phyloP scores from a whole-genome alignment of 1,284 basidiomycete species.

The Austroboletus niveus region DNA sequence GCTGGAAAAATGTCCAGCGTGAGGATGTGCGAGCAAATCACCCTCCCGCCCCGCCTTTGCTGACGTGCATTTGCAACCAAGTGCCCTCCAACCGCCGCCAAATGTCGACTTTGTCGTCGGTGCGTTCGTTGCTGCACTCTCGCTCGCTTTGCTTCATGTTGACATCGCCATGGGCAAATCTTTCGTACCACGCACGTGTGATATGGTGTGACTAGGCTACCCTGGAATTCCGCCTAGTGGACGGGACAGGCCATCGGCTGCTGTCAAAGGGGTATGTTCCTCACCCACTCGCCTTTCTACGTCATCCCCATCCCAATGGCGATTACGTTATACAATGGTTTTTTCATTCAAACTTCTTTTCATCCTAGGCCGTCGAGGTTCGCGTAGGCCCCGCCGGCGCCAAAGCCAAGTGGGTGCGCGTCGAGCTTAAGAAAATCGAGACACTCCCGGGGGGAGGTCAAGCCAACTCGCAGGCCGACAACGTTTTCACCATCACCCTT shows the following conservation, averaged over 20 bases:
- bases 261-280: constrained; percentile 73
- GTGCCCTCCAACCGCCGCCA: constrained; percentile 74
- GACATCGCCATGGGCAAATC: constrained; percentile 4
- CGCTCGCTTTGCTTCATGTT: constrained; percentile 5
- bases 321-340: not conserved
- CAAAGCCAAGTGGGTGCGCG: constrained; percentile 86
- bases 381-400: constrained; percentile 70
- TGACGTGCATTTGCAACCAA: constrained; percentile 27
- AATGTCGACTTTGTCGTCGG: constrained; percentile 83
- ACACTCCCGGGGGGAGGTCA: constrained; percentile 69
- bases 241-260: constrained; percentile 69
- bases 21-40: constrained; percentile 26
- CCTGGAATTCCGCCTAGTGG: constrained; percentile 76
- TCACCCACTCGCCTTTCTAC: not conserved
- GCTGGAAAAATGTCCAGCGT: constrained; percentile 26
- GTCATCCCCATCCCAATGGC: not conserved
- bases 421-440: constrained; percentile 86
- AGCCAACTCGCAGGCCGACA: constrained; percentile 68
- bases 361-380: constrained; percentile 73
- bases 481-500: constrained; percentile 68
- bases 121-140: constrained; percentile 29
- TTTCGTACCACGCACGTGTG: not conserved
- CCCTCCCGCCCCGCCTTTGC: not conserved
- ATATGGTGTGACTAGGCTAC: constrained; percentile 50
- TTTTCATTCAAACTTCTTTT: not conserved